phyloP scores from a whole-genome alignment of 108 stramenopile species.

The Epipyxis sp. region DNA sequence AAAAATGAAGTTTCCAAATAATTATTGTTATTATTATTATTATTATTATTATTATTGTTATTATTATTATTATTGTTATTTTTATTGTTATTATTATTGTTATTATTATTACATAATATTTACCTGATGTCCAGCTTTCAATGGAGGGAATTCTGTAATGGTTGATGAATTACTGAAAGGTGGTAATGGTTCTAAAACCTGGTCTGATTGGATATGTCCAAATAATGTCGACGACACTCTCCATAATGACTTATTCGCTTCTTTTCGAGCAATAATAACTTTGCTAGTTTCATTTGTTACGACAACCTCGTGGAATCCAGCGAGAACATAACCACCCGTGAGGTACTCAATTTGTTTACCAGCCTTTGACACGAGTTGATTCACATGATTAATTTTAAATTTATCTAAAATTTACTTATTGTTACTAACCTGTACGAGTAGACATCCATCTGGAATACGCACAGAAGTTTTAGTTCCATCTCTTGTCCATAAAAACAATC shows the following conservation, averaged over 20 bases:
- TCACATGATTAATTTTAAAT: too few relatives aligned
- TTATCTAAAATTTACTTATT: too few relatives aligned
- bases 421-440: conserved; percentile 60
- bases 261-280: conserved; percentile 33
- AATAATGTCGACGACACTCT: conserved; percentile 55
- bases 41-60: too few relatives aligned
- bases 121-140: conserved; percentile 39
- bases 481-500: conserved; percentile 56
- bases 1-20: too few relatives aligned
- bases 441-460: conserved; percentile 50
- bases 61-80: too few relatives aligned
- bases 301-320: conserved; percentile 64
- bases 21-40: too few relatives aligned
- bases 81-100: too few relatives aligned
- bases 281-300: conserved; percentile 42
- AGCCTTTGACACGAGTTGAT: too few relatives aligned
- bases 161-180: neutral
- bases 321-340: conserved; percentile 56
- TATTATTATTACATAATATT: too few relatives aligned
- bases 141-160: neutral
- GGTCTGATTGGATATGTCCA: conserved; percentile 57
- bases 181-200: conserved; percentile 41
- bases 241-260: conserved; percentile 43
- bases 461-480: conserved; percentile 41
- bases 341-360: conserved; percentile 57